Percentiles rank a stretch among this genome's conserved stretches.
Evolutionary conservation across 345 rosid species (phyloP).

Genomic region (Kernera saxatilis): DNA sequence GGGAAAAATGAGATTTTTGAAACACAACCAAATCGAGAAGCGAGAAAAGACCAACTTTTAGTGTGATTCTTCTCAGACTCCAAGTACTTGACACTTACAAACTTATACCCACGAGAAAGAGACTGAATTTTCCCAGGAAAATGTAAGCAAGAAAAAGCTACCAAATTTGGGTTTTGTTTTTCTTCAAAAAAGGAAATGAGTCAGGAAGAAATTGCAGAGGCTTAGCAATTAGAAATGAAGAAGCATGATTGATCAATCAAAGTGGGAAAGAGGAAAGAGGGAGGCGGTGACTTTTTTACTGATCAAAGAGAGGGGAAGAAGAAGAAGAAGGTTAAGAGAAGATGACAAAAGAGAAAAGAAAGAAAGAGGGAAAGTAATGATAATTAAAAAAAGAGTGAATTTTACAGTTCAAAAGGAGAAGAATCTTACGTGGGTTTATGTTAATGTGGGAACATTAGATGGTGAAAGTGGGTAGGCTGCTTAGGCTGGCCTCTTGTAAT

Average conservation of each 20-base stretch:
- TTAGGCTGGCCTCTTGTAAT: constrained; percentile 33
- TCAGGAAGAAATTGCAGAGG: neutral
- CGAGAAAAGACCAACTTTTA: neutral
- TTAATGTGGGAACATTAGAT: constrained; percentile 28
- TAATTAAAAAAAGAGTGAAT: constrained; percentile 1
- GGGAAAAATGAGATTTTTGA: neutral
- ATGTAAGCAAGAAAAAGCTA: constrained; percentile 5
- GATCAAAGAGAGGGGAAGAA: neutral
- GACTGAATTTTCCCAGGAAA: neutral
- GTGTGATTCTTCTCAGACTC: neutral
- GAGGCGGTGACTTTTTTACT: constrained; percentile 30
- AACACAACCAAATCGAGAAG: neutral
- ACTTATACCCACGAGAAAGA: neutral
- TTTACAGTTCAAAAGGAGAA: constrained; percentile 34
- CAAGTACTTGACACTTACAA: neutral
- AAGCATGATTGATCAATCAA: constrained; percentile 30
- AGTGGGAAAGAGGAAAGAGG: constrained; percentile 22
- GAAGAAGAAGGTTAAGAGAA: constrained; percentile 13
- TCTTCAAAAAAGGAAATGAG: constrained; percentile 5
- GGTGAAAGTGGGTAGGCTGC: constrained; percentile 39
- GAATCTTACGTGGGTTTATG: constrained; percentile 31
- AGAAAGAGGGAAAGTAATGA: constrained; percentile 22
- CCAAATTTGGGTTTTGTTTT: neutral
- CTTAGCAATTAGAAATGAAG: neutral
- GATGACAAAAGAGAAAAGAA: constrained; percentile 7